Evolutionary conservation across 495 filamentous ascomycete genomes (phyloP).

Genomic region (Xylaria acuta): DNA sequence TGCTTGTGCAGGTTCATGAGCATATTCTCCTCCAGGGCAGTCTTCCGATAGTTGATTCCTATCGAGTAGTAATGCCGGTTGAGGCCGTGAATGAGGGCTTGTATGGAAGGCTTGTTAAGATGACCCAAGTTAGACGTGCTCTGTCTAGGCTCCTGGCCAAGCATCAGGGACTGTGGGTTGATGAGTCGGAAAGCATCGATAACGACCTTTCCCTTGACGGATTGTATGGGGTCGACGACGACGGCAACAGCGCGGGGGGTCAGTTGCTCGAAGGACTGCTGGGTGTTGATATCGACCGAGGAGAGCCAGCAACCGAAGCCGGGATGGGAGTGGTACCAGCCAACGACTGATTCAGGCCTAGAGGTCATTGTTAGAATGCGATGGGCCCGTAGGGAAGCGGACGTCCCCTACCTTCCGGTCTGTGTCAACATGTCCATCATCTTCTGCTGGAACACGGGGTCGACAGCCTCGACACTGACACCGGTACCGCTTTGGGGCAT

Average conservation of each 20-base stretch:
- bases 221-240: conserved; percentile 98
- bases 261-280: conserved; percentile 98
- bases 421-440: conserved; percentile 99
- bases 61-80: conserved; percentile 99
- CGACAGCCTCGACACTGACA: conserved; percentile 97
- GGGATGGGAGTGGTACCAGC: conserved; percentile 99
- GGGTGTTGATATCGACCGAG: conserved; percentile 98
- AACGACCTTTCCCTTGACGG: conserved; percentile 98
- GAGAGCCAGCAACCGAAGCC: conserved; percentile 99
- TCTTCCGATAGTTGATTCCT: conserved; percentile 97
- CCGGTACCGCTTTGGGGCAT: conserved; percentile 99
- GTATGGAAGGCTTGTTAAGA: conserved; percentile 97
- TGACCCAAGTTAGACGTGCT: conserved; percentile 97
- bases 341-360: conserved; percentile 94
- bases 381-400: background rate
- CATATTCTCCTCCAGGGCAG: conserved; percentile 98
- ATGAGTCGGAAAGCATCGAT: conserved; percentile 99
- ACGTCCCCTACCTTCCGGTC: conserved; percentile 79
- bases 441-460: conserved; percentile 97
- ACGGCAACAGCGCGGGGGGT: conserved; percentile 95
- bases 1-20: conserved; percentile 99
- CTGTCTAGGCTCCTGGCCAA: conserved; percentile 97
- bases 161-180: conserved; percentile 97
- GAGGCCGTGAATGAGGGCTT: conserved; percentile 97
- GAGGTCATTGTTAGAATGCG: conserved; percentile 2